Evolutionary conservation across 1,284 basidiomycete species (phyloP).

Genomic region (Agaricales sp.): DNA sequence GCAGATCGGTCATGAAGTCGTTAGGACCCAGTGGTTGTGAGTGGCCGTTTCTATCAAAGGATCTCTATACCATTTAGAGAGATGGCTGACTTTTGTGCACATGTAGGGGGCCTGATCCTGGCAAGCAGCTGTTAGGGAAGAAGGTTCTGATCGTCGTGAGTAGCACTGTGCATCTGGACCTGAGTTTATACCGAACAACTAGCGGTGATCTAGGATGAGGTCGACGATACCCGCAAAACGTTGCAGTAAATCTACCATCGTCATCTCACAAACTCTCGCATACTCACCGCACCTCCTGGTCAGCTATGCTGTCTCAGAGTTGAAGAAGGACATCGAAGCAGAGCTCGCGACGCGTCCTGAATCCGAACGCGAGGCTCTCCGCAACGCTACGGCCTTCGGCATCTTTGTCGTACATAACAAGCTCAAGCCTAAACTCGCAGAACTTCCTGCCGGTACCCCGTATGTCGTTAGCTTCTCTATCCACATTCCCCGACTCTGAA

Average conservation of each 20-base stretch:
- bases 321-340: conserved; percentile 76
- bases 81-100: no score
- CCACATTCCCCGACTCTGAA: conserved; percentile 12
- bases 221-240: conserved; percentile 90
- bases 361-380: conserved; percentile 58
- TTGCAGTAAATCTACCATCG: conserved; percentile 46
- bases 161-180: conserved; percentile 11
- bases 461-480: conserved; percentile 28
- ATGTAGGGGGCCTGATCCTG: conserved; percentile 47
- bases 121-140: conserved; percentile 68
- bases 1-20: conserved; percentile 74
- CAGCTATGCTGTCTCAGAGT: conserved; percentile 82
- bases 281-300: conserved; percentile 5
- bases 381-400: conserved; percentile 64
- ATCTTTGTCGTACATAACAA: conserved; percentile 97
- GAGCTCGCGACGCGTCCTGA: conserved; percentile 59
- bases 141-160: conserved; percentile 77
- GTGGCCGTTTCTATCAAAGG: conserved; percentile 21
- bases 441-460: conserved; percentile 57
- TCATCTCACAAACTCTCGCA: conserved; percentile 6
- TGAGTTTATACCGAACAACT: conserved; percentile 1
- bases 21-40: conserved; percentile 89
- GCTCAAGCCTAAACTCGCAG: conserved; percentile 72
- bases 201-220: conserved; percentile 68
- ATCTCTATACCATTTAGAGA: no score